Evolutionary conservation across 2,329 filamentous ascomycete genomes (phyloP).

Genomic region (Aureobasidium sp.): DNA sequence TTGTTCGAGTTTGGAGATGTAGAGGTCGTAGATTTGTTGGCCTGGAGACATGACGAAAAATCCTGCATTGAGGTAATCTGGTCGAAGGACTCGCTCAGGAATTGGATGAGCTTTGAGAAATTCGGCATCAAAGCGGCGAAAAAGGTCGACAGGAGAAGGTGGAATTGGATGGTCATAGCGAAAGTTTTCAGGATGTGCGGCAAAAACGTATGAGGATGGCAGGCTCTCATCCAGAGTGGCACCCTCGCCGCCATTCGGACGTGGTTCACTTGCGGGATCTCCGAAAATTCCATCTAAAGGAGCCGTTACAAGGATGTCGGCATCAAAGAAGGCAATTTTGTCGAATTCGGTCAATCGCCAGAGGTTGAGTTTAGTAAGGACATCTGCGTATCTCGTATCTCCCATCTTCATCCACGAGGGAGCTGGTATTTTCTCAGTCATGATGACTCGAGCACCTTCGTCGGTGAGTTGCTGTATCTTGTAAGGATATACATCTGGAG

Average conservation of each 20-base stretch:
- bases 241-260: not conserved
- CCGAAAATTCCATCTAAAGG: conserved; percentile 30
- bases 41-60: conserved; percentile 30
- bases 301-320: conserved; percentile 27
- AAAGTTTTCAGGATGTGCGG: no score
- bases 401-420: conserved; percentile 27
- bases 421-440: conserved; percentile 24
- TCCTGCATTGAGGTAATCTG: conserved; percentile 28
- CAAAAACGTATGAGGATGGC: no score
- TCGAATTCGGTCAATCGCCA: conserved; percentile 35
- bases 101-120: no score
- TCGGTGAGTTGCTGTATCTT: conserved; percentile 24
- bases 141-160: no score
- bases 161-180: no score
- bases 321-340: conserved; percentile 31
- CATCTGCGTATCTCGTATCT: conserved; percentile 27
- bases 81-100: no score
- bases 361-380: conserved; percentile 35
- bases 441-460: conserved; percentile 25
- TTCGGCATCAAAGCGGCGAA: no score
- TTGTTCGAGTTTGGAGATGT: conserved; percentile 24
- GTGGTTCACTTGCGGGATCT: conserved; percentile 26
- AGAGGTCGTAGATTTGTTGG: conserved; percentile 26
- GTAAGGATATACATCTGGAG: conserved; percentile 21
- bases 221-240: conserved; percentile 15